Conservation (phyloP, 306 rosid genomes). For the Amphicarpaea edgeworthii region DNA sequence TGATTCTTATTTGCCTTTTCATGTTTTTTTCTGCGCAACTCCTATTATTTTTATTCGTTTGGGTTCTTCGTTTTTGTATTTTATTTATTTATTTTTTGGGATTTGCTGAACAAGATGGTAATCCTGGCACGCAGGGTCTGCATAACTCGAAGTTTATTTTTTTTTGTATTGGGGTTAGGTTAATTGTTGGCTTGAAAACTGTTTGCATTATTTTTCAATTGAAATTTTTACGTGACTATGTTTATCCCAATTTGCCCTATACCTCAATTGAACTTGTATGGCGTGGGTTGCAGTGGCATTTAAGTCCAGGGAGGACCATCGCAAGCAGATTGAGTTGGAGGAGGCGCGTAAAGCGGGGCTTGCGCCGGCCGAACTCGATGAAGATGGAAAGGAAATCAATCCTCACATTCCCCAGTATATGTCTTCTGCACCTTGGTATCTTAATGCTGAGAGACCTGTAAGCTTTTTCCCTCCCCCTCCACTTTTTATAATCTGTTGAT, state of each 20-base stretch:
- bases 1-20: neutral
- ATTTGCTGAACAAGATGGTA: no score
- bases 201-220: neutral
- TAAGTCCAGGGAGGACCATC: slow-evolving; percentile 46
- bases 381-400: slow-evolving; percentile 46
- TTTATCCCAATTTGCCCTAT: neutral
- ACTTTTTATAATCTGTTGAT: neutral
- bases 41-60: neutral
- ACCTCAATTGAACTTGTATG: slow-evolving; percentile 2
- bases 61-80: neutral
- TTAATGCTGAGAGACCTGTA: slow-evolving; percentile 45
- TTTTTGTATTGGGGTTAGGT: neutral
- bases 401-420: slow-evolving; percentile 45
- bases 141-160: neutral
- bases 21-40: neutral
- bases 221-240: neutral
- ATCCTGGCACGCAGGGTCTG: neutral
- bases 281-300: slow-evolving; percentile 37
- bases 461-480: neutral
- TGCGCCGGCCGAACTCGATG: slow-evolving; percentile 41
- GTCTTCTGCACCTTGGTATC: slow-evolving; percentile 41
- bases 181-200: neutral
- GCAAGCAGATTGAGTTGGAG: slow-evolving; percentile 45
- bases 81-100: neutral
- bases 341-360: slow-evolving; percentile 44